Evolutionary conservation across 1,284 basidiomycete species (phyloP).

Genomic region (Cutaneotrichosporon mucoides): DNA sequence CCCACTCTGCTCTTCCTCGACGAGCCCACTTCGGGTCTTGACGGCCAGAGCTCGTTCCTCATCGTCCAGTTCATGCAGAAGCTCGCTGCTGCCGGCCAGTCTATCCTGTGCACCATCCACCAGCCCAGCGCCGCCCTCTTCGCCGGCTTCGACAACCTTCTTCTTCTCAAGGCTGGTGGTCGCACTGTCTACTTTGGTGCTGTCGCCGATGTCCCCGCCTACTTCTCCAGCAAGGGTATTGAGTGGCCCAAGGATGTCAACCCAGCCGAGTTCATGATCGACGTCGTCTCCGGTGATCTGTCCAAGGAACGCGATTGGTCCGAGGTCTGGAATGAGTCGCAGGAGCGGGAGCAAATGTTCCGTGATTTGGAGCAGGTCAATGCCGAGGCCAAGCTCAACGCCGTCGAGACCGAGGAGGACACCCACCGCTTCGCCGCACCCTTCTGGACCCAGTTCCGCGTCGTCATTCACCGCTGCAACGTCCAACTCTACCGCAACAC

Average conservation of each 20-base stretch:
- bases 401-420: conserved; percentile 19
- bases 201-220: conserved; percentile 52
- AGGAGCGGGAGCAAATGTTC: conserved; percentile 46
- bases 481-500: conserved; percentile 40
- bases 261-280: conserved; percentile 52
- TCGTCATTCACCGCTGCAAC: conserved; percentile 37
- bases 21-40: conserved; percentile 56
- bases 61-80: conserved; percentile 58
- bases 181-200: conserved; percentile 57
- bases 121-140: conserved; percentile 63
- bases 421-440: conserved; percentile 39
- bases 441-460: conserved; percentile 29
- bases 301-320: conserved; percentile 59
- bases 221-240: conserved; percentile 50
- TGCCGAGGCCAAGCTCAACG: not conserved
- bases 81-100: conserved; percentile 53
- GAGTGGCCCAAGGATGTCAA: conserved; percentile 51
- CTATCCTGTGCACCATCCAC: conserved; percentile 54
- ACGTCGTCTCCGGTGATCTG: conserved; percentile 42
- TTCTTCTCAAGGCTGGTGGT: conserved; percentile 51
- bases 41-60: conserved; percentile 58
- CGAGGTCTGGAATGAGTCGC: conserved; percentile 60
- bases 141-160: conserved; percentile 68
- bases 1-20: conserved; percentile 51
- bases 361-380: conserved; percentile 48